phyloP scores from a whole-genome alignment of 306 rosid species.

The Prunus mira region DNA sequence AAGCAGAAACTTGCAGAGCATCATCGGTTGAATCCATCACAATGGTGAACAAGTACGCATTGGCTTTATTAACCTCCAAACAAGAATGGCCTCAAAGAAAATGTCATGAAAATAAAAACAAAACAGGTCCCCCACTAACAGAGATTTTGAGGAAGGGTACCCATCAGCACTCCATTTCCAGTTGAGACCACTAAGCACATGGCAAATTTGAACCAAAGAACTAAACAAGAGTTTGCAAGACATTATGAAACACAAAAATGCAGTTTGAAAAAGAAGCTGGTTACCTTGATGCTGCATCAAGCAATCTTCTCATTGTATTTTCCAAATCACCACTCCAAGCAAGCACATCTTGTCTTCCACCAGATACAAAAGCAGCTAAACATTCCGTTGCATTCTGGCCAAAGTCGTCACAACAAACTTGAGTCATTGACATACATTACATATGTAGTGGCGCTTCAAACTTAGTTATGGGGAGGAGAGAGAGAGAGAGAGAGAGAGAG shows the following conservation, averaged over 20 bases:
- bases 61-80: neutral
- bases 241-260: neutral
- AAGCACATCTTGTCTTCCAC: constrained; percentile 72
- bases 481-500: neutral
- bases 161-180: neutral
- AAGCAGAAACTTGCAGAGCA: neutral
- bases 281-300: constrained; percentile 88
- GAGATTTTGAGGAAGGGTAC: neutral
- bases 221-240: neutral
- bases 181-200: neutral
- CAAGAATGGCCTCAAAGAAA: neutral
- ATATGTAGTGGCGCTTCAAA: neutral
- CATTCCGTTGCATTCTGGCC: constrained; percentile 92
- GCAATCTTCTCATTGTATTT: constrained; percentile 70
- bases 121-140: neutral
- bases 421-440: constrained; percentile 16
- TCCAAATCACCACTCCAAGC: constrained; percentile 77
- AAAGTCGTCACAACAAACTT: constrained; percentile 20
- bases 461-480: neutral
- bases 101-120: neutral
- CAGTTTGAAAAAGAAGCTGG: neutral
- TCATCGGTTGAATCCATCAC: neutral
- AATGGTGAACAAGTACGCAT: neutral
- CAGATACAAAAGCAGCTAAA: constrained; percentile 75
- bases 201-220: neutral